phyloP scores from a whole-genome alignment of 768 basidiomycete species.

The Collybiopsis confluens region DNA sequence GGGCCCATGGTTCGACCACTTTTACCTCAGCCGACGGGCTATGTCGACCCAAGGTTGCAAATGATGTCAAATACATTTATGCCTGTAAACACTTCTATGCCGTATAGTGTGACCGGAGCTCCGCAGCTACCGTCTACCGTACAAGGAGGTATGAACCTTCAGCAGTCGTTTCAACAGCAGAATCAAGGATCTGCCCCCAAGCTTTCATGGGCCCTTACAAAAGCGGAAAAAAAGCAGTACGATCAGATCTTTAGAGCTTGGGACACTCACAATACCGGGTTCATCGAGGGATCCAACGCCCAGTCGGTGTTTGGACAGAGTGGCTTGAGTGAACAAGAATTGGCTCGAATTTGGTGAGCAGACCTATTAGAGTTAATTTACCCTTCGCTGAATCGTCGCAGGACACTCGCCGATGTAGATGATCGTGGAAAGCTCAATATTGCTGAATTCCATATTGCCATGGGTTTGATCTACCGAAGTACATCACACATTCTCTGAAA shows the following conservation, averaged over 20 bases:
- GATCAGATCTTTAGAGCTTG: slow-evolving; percentile 97
- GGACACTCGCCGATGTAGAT: slow-evolving; percentile 89
- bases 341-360: slow-evolving; percentile 88
- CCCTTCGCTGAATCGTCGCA: slow-evolving; percentile 24
- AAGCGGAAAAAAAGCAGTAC: slow-evolving; percentile 93
- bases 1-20: slow-evolving; percentile 24
- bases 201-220: slow-evolving; percentile 82
- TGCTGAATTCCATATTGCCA: slow-evolving; percentile 96
- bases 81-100: slow-evolving; percentile 64
- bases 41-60: slow-evolving; percentile 74
- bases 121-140: slow-evolving; percentile 67
- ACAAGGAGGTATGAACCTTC: slow-evolving; percentile 51
- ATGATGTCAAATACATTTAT: slow-evolving; percentile 94
- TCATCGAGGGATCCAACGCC: slow-evolving; percentile 81
- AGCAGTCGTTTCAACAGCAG: slow-evolving; percentile 85
- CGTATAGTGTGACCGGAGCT: slow-evolving; percentile 52
- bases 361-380: not conserved
- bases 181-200: slow-evolving; percentile 69
- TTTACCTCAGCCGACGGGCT: slow-evolving; percentile 64
- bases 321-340: slow-evolving; percentile 82
- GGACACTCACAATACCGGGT: slow-evolving; percentile 78
- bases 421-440: slow-evolving; percentile 95
- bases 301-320: slow-evolving; percentile 93
- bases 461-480: slow-evolving; percentile 98
- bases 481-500: slow-evolving; percentile 26